Base-by-base conservation (phyloP, 2,329 filamentous ascomycete species). In the Verticillium nubilum region DNA sequence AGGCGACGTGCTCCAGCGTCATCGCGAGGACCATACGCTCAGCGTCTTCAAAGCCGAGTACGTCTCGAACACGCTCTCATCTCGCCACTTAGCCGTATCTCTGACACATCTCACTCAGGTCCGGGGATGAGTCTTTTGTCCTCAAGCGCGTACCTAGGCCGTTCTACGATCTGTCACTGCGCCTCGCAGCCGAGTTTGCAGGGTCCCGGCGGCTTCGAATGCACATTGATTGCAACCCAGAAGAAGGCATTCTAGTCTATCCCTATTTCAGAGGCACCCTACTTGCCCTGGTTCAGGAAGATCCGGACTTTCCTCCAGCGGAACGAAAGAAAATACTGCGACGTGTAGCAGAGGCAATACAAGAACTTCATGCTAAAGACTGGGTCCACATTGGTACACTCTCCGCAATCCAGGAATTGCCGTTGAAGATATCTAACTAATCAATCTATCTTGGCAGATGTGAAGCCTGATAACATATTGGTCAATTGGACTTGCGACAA, bases 401-500 rank as follows among this genome's bases (percentile, higher is more conserved):
- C 15, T 63, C 55, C 50, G 27, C 15, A 60, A 54, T 62, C 31
- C 19, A 59, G 17, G 65, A 59, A 63, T 59, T 61, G 57, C 59
- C 37, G 31, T 60, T 62, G n/a, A 63, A 64, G 57, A 62, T 33
- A 1, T 35, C n/a, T 58, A 60, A 65, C 64, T 68, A 58, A 68
- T 61, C 53, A 63, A 67, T 62, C 25, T 58, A 57, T 56, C 42
- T 64, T 61, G 31, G 57, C 59, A 75, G 74, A 76, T 67, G 63
- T 76, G n/a, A 75, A 75, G 62, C 72, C 70, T 25, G 70, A 75
- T 57, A 74, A 76, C 59, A 69, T 76, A 55, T 63, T 75, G 10
- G 59, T 75, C 23, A 68, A 75, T 60, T 76, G 68, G 68, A 70
- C 63, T 56, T 60, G 58, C 60, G 69, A 74, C 58, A 60, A 67